A percentile compares a stretch with the other conserved stretches of the same genome.
Evolutionary conservation across 2,329 filamentous ascomycete genomes (phyloP).

Genomic region (Alternaria conjuncta): DNA sequence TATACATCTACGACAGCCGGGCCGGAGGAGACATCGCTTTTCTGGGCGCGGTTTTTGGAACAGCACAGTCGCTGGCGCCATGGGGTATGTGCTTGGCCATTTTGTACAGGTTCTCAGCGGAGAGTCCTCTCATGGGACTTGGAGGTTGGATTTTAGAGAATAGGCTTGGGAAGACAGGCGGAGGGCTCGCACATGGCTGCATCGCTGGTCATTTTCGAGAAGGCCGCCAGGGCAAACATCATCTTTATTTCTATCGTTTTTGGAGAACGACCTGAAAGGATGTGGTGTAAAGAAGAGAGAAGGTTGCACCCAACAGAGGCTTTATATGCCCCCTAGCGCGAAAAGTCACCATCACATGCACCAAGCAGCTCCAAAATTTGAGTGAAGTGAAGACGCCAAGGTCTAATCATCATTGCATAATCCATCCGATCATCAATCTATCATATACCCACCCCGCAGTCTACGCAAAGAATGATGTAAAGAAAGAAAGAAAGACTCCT

Average conservation of each 20-base stretch:
- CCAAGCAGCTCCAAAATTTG: too few relatives aligned
- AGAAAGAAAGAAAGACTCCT: neutral
- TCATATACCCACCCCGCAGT: neutral
- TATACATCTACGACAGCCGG: neutral
- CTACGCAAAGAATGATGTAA: neutral
- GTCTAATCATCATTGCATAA: neutral
- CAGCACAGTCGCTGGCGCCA: neutral
- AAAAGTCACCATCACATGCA: neutral
- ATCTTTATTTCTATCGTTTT: neutral
- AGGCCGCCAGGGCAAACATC: neutral
- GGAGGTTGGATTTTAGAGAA: too few relatives aligned
- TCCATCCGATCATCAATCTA: neutral
- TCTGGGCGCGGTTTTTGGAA: too few relatives aligned
- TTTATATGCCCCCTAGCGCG: neutral
- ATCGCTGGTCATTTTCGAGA: too few relatives aligned
- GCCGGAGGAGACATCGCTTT: too few relatives aligned
- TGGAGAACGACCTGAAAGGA: accelerated
- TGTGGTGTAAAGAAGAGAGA: neutral
- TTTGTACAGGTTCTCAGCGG: neutral
- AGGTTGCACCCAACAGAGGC: accelerated
- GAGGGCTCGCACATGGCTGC: neutral
- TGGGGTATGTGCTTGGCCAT: neutral
- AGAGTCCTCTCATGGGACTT: neutral
- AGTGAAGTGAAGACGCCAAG: neutral
- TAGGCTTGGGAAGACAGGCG: neutral